Conservation (phyloP, 805 yeast species). For the Metschnikowia lochheadii region DNA sequence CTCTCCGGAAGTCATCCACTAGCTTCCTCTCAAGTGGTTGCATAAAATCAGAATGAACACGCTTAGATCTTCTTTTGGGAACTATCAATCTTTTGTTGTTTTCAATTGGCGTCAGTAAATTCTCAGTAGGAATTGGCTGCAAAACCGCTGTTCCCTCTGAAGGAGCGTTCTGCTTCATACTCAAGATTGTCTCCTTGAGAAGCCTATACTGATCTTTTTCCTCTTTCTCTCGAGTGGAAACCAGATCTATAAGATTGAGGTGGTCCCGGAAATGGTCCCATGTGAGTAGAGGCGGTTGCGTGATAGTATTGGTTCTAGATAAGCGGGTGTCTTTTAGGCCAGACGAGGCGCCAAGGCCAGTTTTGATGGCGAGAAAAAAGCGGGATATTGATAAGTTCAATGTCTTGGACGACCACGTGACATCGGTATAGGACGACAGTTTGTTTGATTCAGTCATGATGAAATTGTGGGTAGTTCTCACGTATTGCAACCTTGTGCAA, state of each 20-base stretch:
- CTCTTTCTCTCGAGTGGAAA: neutral
- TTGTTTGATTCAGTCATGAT: neutral
- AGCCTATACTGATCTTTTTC: neutral
- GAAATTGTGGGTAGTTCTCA: neutral
- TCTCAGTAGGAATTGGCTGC: neutral
- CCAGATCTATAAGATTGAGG: neutral
- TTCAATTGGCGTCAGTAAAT: neutral
- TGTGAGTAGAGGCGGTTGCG: constrained; percentile 5
- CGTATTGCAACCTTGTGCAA: constrained; percentile 1
- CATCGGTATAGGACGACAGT: neutral
- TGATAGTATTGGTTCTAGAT: neutral
- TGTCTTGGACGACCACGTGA: neutral
- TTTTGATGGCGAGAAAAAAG: neutral
- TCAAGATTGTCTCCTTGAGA: neutral
- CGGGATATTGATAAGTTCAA: constrained; percentile 1
- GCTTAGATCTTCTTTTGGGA: neutral
- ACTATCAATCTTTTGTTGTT: neutral
- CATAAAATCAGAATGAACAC: neutral
- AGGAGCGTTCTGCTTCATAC: neutral
- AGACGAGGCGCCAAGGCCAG: neutral
- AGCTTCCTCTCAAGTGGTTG: neutral
- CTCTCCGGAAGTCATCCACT: neutral
- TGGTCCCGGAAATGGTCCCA: neutral
- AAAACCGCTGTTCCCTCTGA: neutral
- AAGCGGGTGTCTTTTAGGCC: neutral